Evolutionary conservation across 352 stramenopile genomes (phyloP), one percentile per base, ranked within the genome.

Genomic region (Globisporangium parvum): DNA sequence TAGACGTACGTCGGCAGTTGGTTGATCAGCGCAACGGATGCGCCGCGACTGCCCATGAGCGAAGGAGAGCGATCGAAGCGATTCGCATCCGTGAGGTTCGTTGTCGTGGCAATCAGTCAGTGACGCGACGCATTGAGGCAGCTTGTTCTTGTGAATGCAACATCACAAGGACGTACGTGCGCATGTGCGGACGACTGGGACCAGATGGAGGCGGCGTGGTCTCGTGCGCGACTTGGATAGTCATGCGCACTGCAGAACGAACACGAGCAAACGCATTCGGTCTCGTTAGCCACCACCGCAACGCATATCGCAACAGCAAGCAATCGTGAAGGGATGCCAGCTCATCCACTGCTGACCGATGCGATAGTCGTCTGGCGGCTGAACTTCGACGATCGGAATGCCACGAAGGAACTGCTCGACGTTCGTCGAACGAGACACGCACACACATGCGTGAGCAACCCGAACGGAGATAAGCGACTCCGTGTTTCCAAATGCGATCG

Each of bases 1-100:
- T 83, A 95, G 3, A 75, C 85, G 54, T 92, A 92, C 26, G 80
- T 92, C 24, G 85, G 85, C 10, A 95, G 69, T 50, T 92, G 82
- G 33, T 86, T 74, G 58, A 95, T 91, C 26, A 95, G 57, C 12
- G 71, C 72, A 18, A 71, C 67, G 2, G 73, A 66, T 20, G 81
- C 81, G 4, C 81, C 81, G 17, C 81, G 81, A 47, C 81, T 91
- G 39, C n/a, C 26, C 23, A 35, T 0, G 20, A 33, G 41, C n/a
- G 42, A 41, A 11, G 14, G 21, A 35, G 18, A 53, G 33, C 14
- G 28, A 47, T 33, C 6, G 20, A 47, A 24, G 6, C n/a, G n/a
- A n/a, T n/a, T n/a, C n/a, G n/a, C n/a, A n/a, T n/a, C 11, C 17
- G 45, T 40, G 31, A 48, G 26, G 44, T 15, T 18, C 15, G 45